Percentiles rank a stretch among this genome's conserved stretches.
phyloP scores from a whole-genome alignment of 2,329 filamentous ascomycete species.

The Ampelomyces quisqualis region DNA sequence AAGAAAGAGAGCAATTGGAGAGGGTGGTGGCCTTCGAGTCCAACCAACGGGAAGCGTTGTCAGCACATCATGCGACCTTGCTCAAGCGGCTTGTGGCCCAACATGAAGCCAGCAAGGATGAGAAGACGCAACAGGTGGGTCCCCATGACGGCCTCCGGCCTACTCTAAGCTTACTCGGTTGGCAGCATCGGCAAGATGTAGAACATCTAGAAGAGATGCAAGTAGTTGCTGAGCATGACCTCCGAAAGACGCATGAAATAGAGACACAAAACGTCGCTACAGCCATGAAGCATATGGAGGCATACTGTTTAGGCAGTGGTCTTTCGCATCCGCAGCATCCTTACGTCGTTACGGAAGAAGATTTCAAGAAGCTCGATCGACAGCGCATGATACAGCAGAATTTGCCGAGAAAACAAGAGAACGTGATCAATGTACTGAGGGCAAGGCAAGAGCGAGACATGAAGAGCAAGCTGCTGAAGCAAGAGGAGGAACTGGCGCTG shows the following conservation, averaged over 20 bases:
- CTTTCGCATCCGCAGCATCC: constrained; percentile 21
- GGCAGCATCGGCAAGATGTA: constrained; percentile 42
- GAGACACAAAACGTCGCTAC: constrained; percentile 49
- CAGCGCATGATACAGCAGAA: constrained; percentile 42
- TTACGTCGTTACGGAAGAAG: constrained; percentile 48
- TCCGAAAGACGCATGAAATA: constrained; percentile 44
- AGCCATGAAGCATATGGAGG: constrained; percentile 51
- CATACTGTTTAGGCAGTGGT: constrained; percentile 47
- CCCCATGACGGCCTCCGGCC: background rate
- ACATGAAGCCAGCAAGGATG: constrained; percentile 21
- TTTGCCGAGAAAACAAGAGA: constrained; percentile 47
- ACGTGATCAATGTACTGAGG: constrained; percentile 50
- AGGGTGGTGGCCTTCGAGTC: constrained; percentile 35
- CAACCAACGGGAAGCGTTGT: constrained; percentile 36
- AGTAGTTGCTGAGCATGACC: constrained; percentile 46
- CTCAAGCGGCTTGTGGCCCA: constrained; percentile 23
- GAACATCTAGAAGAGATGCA: constrained; percentile 50
- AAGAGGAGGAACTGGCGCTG: constrained; percentile 44
- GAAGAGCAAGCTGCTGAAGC: constrained; percentile 40
- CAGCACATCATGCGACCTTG: constrained; percentile 25
- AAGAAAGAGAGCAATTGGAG: constrained; percentile 36
- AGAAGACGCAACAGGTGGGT: constrained; percentile 35
- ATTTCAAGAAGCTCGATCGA: constrained; percentile 47
- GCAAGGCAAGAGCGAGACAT: constrained; percentile 48
- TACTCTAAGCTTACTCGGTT: constrained; percentile 20